Evolutionary conservation across 2,329 filamentous ascomycete species (phyloP).

Genomic region (Chalaropsis thielavioides): DNA sequence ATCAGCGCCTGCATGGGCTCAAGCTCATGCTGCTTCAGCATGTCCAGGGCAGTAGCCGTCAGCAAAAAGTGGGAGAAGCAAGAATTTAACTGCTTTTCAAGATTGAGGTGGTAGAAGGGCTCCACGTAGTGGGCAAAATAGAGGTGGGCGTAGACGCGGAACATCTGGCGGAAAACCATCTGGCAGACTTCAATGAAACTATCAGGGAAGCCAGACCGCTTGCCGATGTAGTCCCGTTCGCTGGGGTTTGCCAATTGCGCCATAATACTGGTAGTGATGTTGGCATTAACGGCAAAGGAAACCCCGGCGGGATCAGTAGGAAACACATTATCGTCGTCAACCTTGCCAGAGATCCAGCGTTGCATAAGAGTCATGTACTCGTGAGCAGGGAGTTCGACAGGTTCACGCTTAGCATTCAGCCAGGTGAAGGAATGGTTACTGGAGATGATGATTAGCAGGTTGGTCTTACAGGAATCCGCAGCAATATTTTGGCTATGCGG

Average conservation of each 20-base stretch:
- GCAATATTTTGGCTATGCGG: not conserved
- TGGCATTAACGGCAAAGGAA: conserved; percentile 49
- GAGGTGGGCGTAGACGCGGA: conserved; percentile 92
- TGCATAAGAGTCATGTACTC: conserved; percentile 95
- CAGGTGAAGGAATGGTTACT: conserved; percentile 93
- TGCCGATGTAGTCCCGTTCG: conserved; percentile 69
- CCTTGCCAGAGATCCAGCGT: conserved; percentile 93
- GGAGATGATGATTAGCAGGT: not conserved
- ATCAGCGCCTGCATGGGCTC: conserved; percentile 94
- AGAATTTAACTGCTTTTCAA: conserved; percentile 70
- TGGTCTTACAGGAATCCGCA: not conserved
- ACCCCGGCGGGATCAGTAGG: conserved; percentile 66
- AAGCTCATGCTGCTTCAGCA: conserved; percentile 77
- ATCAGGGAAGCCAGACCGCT: conserved; percentile 80
- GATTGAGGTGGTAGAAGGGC: conserved; percentile 69
- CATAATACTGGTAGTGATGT: conserved; percentile 43
- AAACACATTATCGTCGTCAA: conserved; percentile 79
- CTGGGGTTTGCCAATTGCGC: conserved; percentile 46
- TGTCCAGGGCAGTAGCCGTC: conserved; percentile 64
- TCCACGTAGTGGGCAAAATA: conserved; percentile 92
- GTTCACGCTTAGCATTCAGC: conserved; percentile 76
- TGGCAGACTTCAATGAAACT: conserved; percentile 84
- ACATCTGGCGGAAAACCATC: conserved; percentile 94
- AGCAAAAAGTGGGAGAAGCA: conserved; percentile 77
- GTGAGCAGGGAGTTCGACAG: conserved; percentile 79